phyloP scores from a whole-genome alignment of 768 basidiomycete species.

The Daedaleopsis sinensis region DNA sequence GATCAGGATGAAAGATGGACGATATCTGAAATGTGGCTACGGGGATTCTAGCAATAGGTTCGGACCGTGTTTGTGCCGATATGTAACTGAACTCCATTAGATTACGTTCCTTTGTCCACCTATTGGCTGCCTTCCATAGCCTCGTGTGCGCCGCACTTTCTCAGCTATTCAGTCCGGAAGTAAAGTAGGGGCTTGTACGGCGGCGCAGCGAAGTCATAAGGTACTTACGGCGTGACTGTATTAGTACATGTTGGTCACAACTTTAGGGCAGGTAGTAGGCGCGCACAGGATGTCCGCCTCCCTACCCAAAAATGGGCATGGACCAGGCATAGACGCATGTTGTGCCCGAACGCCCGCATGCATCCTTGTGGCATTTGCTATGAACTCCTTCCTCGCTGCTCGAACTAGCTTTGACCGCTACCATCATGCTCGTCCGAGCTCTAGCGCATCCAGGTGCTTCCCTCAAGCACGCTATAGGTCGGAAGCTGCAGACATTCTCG shows the following conservation, averaged over 20 bases:
- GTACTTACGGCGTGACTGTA: too few relatives aligned
- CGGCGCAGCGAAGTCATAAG: too few relatives aligned
- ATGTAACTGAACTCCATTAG: background rate
- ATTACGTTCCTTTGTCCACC: too few relatives aligned
- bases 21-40: slow-evolving; percentile 26
- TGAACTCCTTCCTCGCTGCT: background rate
- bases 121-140: too few relatives aligned
- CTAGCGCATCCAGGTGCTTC: too few relatives aligned
- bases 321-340: background rate
- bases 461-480: background rate
- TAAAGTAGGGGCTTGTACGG: too few relatives aligned
- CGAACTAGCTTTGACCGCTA: background rate
- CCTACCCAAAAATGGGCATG: background rate
- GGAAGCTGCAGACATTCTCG: slow-evolving; percentile 1
- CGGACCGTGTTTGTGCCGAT: background rate
- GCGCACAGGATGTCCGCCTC: slow-evolving; percentile 8
- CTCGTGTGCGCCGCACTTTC: too few relatives aligned
- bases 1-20: slow-evolving; percentile 23
- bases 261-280: background rate
- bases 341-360: background rate
- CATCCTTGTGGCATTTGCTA: background rate
- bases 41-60: slow-evolving; percentile 18
- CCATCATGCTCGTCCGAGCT: slow-evolving; percentile 8
- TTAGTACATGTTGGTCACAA: background rate
- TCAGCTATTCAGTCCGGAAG: too few relatives aligned